Percentiles rank a stretch among this genome's conserved stretches.
phyloP scores from a whole-genome alignment of 148 eudicot genomes.

The Vaccinium myrtillus region DNA sequence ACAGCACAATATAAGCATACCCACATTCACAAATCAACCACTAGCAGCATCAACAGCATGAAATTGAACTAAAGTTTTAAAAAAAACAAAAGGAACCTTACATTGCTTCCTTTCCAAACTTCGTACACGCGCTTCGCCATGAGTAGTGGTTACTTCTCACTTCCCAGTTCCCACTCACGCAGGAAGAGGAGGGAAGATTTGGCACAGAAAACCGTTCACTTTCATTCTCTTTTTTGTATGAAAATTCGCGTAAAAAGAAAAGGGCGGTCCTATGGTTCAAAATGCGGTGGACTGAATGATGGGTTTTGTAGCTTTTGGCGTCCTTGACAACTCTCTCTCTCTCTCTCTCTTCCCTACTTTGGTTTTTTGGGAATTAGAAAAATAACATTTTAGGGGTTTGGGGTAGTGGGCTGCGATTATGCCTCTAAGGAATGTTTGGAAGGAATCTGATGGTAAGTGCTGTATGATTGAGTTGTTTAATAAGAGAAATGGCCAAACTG shows the following conservation, averaged over 20 bases:
- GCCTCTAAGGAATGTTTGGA: neutral
- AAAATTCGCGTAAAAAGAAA: conserved; percentile 33
- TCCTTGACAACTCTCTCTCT: neutral
- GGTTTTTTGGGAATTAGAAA: neutral
- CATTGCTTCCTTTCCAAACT: conserved; percentile 60
- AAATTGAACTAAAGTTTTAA: neutral
- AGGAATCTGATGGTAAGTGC: neutral
- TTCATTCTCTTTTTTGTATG: conserved; percentile 11
- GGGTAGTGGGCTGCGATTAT: neutral
- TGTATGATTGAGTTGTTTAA: neutral
- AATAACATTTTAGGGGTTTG: neutral
- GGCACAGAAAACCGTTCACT: conserved; percentile 25
- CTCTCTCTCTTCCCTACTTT: neutral
- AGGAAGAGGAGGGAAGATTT: conserved; percentile 27
- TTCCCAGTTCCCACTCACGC: neutral
- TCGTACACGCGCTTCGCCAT: conserved; percentile 34
- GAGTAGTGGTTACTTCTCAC: neutral
- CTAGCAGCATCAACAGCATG: neutral
- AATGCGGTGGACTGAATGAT: conserved; percentile 39
- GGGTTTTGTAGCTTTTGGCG: conserved; percentile 18
- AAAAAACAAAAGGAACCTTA: conserved; percentile 17
- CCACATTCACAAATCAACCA: neutral
- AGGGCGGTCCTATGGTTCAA: conserved; percentile 12
- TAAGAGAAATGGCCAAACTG: neutral
- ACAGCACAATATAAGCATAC: neutral